Percentiles rank a stretch among this genome's conserved stretches.
Evolutionary conservation across 1,284 basidiomycete species (phyloP).

Genomic region (Porodaedalea pini): DNA sequence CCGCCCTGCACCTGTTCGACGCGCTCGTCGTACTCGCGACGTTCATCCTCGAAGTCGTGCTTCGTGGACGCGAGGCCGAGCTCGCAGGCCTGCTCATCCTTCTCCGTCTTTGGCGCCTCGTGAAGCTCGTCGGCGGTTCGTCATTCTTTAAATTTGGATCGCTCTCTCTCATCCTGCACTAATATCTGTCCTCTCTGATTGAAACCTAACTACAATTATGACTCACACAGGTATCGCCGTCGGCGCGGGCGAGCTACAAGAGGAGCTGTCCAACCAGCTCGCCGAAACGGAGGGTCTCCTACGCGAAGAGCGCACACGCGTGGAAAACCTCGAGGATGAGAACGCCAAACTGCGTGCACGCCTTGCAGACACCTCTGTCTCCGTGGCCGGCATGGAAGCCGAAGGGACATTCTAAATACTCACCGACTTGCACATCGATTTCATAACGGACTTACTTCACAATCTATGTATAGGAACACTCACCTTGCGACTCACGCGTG

Average conservation of each 20-base stretch:
- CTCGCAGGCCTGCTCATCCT: conserved; percentile 66
- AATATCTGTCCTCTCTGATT: neutral
- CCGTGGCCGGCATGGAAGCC: too few species aligned
- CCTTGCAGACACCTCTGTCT: conserved; percentile 22
- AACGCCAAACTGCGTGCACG: conserved; percentile 37
- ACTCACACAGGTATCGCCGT: conserved; percentile 57
- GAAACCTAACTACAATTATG: neutral
- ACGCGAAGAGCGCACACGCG: conserved; percentile 36
- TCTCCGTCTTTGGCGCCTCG: conserved; percentile 72
- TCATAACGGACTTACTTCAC: too few species aligned
- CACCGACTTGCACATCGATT: too few species aligned
- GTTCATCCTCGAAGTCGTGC: conserved; percentile 64
- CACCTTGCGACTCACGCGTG: too few species aligned
- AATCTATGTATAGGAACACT: too few species aligned
- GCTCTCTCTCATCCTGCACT: neutral
- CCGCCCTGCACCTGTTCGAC: conserved; percentile 68
- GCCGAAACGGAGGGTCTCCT: conserved; percentile 46
- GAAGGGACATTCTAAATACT: too few species aligned
- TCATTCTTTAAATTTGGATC: conserved; percentile 9
- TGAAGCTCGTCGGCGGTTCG: conserved; percentile 74
- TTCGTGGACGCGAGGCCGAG: conserved; percentile 65
- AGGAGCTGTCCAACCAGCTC: conserved; percentile 47
- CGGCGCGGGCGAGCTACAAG: conserved; percentile 66
- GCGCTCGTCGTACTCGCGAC: conserved; percentile 65
- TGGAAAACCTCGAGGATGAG: conserved; percentile 36